Evolutionary conservation across 441 rosid species (phyloP).

Genomic region (Bruguiera hainesii): DNA sequence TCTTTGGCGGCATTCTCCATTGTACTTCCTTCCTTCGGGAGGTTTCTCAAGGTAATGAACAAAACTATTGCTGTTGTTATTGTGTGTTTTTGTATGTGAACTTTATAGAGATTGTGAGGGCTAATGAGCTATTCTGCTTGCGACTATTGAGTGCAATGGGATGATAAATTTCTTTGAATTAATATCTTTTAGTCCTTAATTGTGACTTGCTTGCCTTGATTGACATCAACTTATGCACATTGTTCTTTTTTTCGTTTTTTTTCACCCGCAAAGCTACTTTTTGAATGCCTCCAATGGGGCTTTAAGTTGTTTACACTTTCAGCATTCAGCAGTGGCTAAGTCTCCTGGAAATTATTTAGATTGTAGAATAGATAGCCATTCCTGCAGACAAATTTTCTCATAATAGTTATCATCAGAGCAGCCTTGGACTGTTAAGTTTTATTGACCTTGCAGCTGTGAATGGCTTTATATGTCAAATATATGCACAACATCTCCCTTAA

Average conservation of each 20-base stretch:
- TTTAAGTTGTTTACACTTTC: neutral
- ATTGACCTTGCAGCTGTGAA: neutral
- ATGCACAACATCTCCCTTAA: neutral
- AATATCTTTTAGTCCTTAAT: too few relatives aligned
- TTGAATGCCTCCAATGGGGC: neutral
- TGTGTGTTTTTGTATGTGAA: neutral
- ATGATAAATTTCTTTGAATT: too few relatives aligned
- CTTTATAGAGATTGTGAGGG: neutral
- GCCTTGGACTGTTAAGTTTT: neutral
- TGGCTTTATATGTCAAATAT: neutral
- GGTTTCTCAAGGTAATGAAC: conserved; percentile 65
- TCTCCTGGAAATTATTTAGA: too few relatives aligned
- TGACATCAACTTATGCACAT: neutral
- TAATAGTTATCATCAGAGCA: too few relatives aligned
- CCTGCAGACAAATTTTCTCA: too few relatives aligned
- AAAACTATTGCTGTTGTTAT: neutral
- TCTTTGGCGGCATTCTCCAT: conserved; percentile 72
- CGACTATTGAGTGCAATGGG: neutral
- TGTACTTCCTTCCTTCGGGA: conserved; percentile 76
- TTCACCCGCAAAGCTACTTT: too few relatives aligned
- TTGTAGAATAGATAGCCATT: neutral
- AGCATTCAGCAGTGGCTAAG: neutral
- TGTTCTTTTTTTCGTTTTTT: neutral
- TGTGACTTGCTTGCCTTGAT: neutral
- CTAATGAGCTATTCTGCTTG: neutral